Evolutionary conservation across 1,139 yeast genomes (phyloP), one percentile per base, ranked within the genome.

Genomic region (Hansenula sp.): DNA sequence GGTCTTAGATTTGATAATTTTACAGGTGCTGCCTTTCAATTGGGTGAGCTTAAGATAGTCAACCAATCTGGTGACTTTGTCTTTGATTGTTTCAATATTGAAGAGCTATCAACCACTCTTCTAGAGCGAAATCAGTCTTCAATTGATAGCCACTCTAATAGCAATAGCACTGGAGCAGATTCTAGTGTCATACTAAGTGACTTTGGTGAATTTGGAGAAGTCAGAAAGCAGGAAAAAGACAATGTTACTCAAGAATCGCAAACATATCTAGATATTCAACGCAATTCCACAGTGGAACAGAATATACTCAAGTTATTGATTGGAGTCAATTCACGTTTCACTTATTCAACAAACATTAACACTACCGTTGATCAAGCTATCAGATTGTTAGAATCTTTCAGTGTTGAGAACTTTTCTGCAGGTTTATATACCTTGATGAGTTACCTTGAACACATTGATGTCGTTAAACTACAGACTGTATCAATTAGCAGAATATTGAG

Each of bases 131-230:
- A 28, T 14, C 25, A 22, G 13, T 13, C 9, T 6, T 20, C 22
- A 13, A 18, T 13, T 16, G 32, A 16, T 13, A 14, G 28, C 3
- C 7, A 27, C 1, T 14, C 35, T 2, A 27, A 19, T 11, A n/a
- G 30, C 3, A 34, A 19, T 10, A 13, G 29, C 4, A 31, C 26
- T 6, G 21, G 39, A 1, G 37, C 39, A 8, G 39, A 24, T 11
- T 24, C 26, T 24, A 11, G 13, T 24, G 12, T 28, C 6, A 24
- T 29, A 2, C 4, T 18, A 19, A 43, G 37, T 31, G 55, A 39
- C 4, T 50, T 53, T 38, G 45, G 39, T 13, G 56, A 44, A 10
- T 53, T 53, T 44, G 52, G 52, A 21, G 30, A 29, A 5, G 40
- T 48, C 3, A 33, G 51, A 40, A 48, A 42, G 18, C 44, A 37